A percentile compares a stretch with the other conserved stretches of the same genome.
Conservation (phyloP, 768 basidiomycete species). For the Amanita phalloides region DNA sequence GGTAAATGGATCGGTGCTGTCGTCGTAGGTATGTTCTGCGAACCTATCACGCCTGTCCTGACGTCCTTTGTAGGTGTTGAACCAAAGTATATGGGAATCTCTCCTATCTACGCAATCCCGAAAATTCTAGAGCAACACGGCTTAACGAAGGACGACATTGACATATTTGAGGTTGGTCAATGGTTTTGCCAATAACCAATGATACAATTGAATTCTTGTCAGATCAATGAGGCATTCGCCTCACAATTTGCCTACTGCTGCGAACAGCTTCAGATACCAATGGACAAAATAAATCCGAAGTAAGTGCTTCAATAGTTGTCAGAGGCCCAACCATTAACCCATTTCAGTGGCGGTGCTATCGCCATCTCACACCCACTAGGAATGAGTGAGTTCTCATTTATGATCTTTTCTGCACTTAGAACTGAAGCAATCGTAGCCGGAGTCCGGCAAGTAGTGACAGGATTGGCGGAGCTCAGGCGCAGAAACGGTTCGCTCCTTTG, state of each 20-base stretch:
- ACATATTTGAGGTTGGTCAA: constrained; percentile 56
- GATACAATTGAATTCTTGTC: neutral
- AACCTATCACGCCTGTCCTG: neutral
- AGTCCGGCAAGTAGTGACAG: constrained; percentile 78
- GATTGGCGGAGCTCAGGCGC: constrained; percentile 71
- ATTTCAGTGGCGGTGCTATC: constrained; percentile 69
- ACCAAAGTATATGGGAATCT: constrained; percentile 71
- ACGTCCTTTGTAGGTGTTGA: constrained; percentile 43
- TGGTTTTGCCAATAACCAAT: neutral
- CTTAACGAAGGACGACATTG: constrained; percentile 60
- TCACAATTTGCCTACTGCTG: constrained; percentile 92
- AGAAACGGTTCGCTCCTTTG: constrained; percentile 60
- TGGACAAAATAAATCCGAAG: constrained; percentile 83
- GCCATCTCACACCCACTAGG: constrained; percentile 75
- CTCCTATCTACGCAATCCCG: constrained; percentile 62
- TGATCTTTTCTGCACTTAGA: neutral
- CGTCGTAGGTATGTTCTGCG: constrained; percentile 50
- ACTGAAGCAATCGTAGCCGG: constrained; percentile 44
- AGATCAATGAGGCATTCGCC: constrained; percentile 90
- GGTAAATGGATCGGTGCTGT: constrained; percentile 76
- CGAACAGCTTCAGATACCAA: constrained; percentile 64
- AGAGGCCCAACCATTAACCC: constrained; percentile 5
- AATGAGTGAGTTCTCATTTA: constrained; percentile 50
- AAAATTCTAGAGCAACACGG: constrained; percentile 53
- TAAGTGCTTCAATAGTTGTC: constrained; percentile 20